Conservation (phyloP, 257 asterid species). For the Gynochthodes officinalis region DNA sequence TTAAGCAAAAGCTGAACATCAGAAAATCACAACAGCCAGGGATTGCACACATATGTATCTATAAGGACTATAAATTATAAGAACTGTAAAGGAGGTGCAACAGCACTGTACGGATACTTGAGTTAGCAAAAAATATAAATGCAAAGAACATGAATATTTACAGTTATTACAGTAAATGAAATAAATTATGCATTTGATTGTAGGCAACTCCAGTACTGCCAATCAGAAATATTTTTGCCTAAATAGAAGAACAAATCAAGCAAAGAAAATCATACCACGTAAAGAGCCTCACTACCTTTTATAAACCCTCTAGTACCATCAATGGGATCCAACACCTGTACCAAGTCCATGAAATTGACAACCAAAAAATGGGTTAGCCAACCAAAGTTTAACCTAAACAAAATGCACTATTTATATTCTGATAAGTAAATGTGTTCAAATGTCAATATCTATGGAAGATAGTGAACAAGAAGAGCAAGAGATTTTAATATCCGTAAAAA, state of each 20-base stretch:
- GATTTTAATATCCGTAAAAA: neutral
- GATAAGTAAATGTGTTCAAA: neutral
- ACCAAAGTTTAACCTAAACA: constrained; percentile 2
- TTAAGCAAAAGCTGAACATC: constrained; percentile 3
- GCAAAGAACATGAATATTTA: neutral
- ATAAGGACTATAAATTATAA: neutral
- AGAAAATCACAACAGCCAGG: constrained; percentile 6
- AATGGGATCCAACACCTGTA: constrained; percentile 94
- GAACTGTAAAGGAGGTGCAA: neutral
- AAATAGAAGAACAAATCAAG: neutral
- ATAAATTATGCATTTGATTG: constrained; percentile 4
- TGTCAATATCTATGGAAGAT: neutral
- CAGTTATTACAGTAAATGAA: constrained; percentile 9
- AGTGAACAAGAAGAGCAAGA: neutral
- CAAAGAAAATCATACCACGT: constrained; percentile 68
- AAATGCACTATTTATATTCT: neutral
- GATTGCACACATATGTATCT: neutral
- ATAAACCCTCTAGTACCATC: constrained; percentile 97
- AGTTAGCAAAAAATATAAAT: neutral
- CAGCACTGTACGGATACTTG: neutral
- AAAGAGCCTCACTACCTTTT: constrained; percentile 82
- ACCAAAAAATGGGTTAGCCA: constrained; percentile 10
- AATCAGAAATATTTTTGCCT: neutral
- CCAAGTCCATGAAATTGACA: constrained; percentile 11
- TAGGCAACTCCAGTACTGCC: neutral